These are phyloP conservation scores for Pestalotiopsis sp. DNA, from an alignment of 2,329 filamentous ascomycete species.

Conservation along the genomic window DNA sequence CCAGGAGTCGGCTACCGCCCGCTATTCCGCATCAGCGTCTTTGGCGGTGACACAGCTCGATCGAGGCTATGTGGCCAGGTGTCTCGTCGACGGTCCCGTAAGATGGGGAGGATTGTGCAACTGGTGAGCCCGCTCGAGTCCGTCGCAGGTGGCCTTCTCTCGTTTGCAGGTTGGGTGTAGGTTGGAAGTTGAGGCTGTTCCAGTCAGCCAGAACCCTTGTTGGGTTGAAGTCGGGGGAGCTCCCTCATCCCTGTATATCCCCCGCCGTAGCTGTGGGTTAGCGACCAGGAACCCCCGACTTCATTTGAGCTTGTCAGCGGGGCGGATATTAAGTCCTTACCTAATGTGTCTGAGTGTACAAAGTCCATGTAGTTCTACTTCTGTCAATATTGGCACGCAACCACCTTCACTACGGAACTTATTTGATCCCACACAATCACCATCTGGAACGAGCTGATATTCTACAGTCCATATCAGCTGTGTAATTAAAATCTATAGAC, in stretches of 20 bases:
- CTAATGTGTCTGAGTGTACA: no score
- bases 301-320: neutral
- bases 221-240: neutral
- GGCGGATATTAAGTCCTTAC: no score
- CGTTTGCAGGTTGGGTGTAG: neutral
- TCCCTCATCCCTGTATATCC: neutral
- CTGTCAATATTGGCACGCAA: no score
- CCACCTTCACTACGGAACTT: no score
- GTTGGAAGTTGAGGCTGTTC: neutral
- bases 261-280: neutral
- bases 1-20: neutral
- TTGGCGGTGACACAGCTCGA: neutral
- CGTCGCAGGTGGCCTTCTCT: neutral
- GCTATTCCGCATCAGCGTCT: neutral
- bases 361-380: no score
- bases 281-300: neutral
- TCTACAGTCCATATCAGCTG: no score
- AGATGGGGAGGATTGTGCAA: neutral
- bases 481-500: no score
- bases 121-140: neutral
- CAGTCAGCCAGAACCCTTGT: neutral
- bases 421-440: no score
- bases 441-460: no score
- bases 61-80: neutral
- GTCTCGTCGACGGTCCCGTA: neutral